A percentile compares a stretch with the other conserved stretches of the same genome.
Evolutionary conservation across 2,329 filamentous ascomycete species (phyloP).

Genomic region (Colletotrichum scovillei): DNA sequence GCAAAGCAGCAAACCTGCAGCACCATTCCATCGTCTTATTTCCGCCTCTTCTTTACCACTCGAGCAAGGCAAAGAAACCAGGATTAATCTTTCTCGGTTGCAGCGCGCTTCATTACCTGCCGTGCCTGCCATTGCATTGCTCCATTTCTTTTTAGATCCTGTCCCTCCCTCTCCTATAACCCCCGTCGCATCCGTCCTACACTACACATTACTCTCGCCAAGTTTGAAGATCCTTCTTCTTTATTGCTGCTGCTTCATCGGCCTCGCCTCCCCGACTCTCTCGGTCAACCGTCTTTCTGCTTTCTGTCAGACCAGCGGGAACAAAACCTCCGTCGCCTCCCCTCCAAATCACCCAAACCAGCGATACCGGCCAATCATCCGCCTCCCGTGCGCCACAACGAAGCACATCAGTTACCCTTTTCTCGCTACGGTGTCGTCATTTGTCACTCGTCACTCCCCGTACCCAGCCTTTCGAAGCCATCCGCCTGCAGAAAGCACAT

Average conservation of each 20-base stretch:
- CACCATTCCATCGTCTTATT: background rate
- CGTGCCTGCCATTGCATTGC: background rate
- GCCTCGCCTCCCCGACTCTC: too few relatives aligned
- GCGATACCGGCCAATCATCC: conserved; percentile 23
- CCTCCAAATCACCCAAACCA: background rate
- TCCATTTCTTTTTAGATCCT: conserved; percentile 15
- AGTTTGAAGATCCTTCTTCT: background rate
- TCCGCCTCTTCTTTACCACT: background rate
- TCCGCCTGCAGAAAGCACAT: conserved; percentile 26
- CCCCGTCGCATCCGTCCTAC: conserved; percentile 18
- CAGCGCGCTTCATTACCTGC: background rate
- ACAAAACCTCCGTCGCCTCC: conserved; percentile 11
- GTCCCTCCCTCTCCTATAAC: background rate
- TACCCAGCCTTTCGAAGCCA: conserved; percentile 26
- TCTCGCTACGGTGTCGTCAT: conserved; percentile 34
- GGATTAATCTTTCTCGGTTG: background rate
- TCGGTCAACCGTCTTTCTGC: background rate
- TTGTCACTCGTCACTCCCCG: background rate
- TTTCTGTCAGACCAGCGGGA: conserved; percentile 13
- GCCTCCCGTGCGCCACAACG: conserved; percentile 18
- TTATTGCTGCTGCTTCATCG: background rate
- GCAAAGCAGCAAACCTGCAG: conserved; percentile 15
- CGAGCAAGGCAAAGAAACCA: background rate
- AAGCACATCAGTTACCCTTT: background rate
- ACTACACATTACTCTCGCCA: background rate